These are phyloP conservation scores for Persicaria tinctoria DNA, from an alignment of 148 eudicot genomes.

Conservation along the genomic window DNA sequence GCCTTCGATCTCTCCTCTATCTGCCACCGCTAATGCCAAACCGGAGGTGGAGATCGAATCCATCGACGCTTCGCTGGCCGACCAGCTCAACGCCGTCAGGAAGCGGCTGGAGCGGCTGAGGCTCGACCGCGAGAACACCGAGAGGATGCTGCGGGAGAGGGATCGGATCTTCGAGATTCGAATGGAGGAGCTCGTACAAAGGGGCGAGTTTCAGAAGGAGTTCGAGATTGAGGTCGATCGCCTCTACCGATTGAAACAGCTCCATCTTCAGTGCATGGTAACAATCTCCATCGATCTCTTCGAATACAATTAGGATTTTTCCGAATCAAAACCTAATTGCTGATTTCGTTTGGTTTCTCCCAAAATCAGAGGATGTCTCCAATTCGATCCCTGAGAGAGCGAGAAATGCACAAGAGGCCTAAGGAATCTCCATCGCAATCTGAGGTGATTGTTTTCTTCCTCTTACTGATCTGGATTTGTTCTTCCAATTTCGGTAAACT, in stretches of 20 bases:
- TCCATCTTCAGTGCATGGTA: conserved; percentile 49
- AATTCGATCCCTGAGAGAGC: conserved; percentile 57
- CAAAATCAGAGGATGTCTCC: conserved; percentile 42
- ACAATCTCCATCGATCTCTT: neutral
- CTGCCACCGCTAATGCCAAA: neutral
- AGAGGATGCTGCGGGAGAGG: conserved; percentile 45
- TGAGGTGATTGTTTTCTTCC: neutral
- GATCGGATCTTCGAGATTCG: conserved; percentile 34
- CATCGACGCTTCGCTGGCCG: conserved; percentile 57
- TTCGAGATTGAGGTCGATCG: conserved; percentile 80
- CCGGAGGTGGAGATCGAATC: conserved; percentile 14
- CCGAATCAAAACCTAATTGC: neutral
- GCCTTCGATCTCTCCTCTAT: neutral
- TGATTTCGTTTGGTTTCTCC: neutral
- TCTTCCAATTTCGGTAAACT: neutral
- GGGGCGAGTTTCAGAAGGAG: conserved; percentile 64
- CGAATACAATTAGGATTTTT: neutral
- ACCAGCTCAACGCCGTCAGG: conserved; percentile 66
- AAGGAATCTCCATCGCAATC: conserved; percentile 13
- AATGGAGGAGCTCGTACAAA: conserved; percentile 34
- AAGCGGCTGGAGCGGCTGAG: conserved; percentile 52
- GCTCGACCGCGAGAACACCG: conserved; percentile 55
- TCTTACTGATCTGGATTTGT: neutral
- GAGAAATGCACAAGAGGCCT: conserved; percentile 31
- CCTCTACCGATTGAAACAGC: conserved; percentile 61